Conservation (phyloP, 2,329 filamentous ascomycete species). For the Stagonosporopsis cucurbitacearum region DNA sequence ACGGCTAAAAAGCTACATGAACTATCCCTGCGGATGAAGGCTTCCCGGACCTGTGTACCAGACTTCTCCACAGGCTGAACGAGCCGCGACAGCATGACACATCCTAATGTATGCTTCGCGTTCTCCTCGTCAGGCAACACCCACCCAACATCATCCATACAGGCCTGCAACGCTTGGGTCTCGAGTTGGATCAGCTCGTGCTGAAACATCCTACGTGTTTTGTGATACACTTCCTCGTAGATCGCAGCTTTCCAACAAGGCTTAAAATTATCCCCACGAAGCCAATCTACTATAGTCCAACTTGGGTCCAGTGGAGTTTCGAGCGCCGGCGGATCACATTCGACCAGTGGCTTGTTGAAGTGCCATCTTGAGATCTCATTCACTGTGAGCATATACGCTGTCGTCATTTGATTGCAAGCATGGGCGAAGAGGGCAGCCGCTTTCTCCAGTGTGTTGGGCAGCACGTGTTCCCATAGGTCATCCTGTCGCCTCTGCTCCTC, state of each 20-base stretch:
- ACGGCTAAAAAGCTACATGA: neutral
- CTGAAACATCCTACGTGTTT: neutral
- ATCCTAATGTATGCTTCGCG: neutral
- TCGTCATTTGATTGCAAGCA: conserved; percentile 1
- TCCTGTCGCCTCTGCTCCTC: neutral
- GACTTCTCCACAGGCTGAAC: neutral
- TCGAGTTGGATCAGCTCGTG: neutral
- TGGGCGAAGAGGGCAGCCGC: neutral
- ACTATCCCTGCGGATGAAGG: neutral
- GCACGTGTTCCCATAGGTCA: neutral
- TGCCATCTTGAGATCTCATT: neutral
- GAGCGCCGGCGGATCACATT: neutral
- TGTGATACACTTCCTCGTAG: neutral
- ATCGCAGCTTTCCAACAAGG: neutral
- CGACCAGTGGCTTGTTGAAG: neutral
- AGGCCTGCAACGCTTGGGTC: neutral
- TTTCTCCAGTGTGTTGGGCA: neutral
- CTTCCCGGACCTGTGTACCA: neutral
- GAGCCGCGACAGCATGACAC: neutral
- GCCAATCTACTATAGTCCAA: neutral
- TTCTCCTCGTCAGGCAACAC: neutral
- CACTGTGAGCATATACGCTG: neutral
- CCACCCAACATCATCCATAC: conserved; percentile 1
- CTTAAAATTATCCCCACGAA: neutral
- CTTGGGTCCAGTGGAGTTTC: neutral